Evolutionary conservation across 192 early-diverging fungal species (phyloP), one percentile per base, ranked within the genome.

Genomic region (Thamnidium elegans): DNA sequence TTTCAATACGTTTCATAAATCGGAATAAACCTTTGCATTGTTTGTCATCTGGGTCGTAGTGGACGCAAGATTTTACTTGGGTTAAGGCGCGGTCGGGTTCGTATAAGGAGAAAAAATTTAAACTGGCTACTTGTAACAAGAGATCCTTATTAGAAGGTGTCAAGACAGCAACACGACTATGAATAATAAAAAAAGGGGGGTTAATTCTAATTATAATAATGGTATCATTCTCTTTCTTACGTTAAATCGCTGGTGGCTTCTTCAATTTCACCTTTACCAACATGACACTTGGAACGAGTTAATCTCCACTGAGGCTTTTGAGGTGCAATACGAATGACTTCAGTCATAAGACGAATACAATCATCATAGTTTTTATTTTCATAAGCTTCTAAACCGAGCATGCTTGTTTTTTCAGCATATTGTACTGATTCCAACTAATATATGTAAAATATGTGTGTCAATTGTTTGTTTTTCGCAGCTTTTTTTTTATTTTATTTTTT

Each of bases 41-140:
- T 72, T 91, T 92, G 71, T 97, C 85, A 44, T 98, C 96, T 1
- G 93, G 94, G 68, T 98, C 96, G 4, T 87, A 87, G 21, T 86
- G 83, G 15, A 96, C 76, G 69, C 96, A 97, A 61, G 92, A 89
- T 56, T 95, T 94, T 62, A 91, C 79, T 64, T 82, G 78, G 1
- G 77, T 69, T 45, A 93, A 51, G 3, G 92, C 88, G 32, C 84
- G 83, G 60, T 81, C 77, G 0, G 84, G 81, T 79, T 94, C 88
- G 51, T 93, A 78, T 43, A 91, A 62, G 3, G 74, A 79, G 58
- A 83, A 83, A 50, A 83, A 87, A 61, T 90, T 88, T 62, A 97
- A 80, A 21, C 81, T 78, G 9, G 89, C 88, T 39, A 98, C 75
- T 44, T 78, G 75, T 34, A 87, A 69, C 45, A 86, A 78, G 21